These are phyloP conservation scores for Phytophthora pisi DNA, from an alignment of 352 stramenopile species.

Conservation along the genomic window DNA sequence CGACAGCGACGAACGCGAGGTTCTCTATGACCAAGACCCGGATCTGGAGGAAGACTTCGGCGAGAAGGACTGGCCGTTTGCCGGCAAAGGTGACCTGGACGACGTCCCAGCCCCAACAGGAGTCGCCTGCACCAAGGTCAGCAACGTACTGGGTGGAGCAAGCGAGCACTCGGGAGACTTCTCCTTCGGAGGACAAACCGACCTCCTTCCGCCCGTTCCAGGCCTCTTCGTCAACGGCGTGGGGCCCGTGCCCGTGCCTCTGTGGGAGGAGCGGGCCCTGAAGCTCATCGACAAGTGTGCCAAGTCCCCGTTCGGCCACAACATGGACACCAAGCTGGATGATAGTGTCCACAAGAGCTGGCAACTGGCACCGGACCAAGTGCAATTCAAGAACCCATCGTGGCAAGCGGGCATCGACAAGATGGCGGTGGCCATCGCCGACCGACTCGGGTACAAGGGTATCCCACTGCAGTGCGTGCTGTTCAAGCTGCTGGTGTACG, in stretches of 20 bases:
- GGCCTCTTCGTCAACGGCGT: slow-evolving; percentile 24
- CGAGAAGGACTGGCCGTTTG: background rate
- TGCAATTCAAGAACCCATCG: slow-evolving; percentile 11
- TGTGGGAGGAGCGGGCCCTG: slow-evolving; percentile 6
- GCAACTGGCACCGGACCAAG: slow-evolving; percentile 21
- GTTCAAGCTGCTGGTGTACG: slow-evolving; percentile 59
- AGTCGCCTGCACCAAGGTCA: slow-evolving; percentile 9
- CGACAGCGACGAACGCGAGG: background rate
- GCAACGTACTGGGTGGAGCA: slow-evolving; percentile 14
- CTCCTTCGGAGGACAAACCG: slow-evolving; percentile 16
- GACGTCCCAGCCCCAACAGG: background rate
- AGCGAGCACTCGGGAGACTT: slow-evolving; percentile 8
- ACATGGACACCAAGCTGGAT: slow-evolving; percentile 27
- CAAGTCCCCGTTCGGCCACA: slow-evolving; percentile 38
- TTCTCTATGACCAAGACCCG: background rate
- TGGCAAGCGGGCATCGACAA: slow-evolving; percentile 9
- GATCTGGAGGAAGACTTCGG: slow-evolving; percentile 9
- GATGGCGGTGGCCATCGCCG: slow-evolving; percentile 3
- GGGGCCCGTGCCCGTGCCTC: slow-evolving; percentile 22
- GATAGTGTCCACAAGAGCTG: slow-evolving; percentile 30
- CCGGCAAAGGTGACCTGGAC: slow-evolving; percentile 1
- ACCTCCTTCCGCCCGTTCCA: slow-evolving; percentile 6
- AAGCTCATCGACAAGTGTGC: slow-evolving; percentile 21
- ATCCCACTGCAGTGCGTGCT: slow-evolving; percentile 19
- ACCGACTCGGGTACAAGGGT: slow-evolving; percentile 18